These are phyloP conservation scores for Maudiozyma turicensis DNA, from an alignment of 805 yeast genomes.

Conservation along the genomic window DNA sequence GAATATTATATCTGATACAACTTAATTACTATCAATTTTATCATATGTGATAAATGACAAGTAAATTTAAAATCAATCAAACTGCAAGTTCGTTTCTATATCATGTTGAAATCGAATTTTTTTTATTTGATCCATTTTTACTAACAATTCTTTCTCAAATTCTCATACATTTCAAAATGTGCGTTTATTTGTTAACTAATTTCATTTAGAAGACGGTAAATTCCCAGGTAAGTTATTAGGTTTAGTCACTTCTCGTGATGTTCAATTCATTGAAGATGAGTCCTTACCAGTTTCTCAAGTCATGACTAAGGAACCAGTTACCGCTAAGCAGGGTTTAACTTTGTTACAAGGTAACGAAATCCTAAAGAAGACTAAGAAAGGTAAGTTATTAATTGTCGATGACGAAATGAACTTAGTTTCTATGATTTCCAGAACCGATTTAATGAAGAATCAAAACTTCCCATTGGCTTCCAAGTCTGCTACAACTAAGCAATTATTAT, in stretches of 20 bases:
- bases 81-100: too few relatives aligned
- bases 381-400: constrained; percentile 93
- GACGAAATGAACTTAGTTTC: constrained; percentile 65
- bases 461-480: constrained; percentile 93
- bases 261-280: constrained; percentile 82
- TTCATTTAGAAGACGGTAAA: constrained; percentile 64
- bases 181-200: not conserved
- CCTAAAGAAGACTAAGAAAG: constrained; percentile 88
- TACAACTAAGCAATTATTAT: constrained; percentile 86
- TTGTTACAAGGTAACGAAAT: constrained; percentile 83
- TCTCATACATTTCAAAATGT: too few relatives aligned
- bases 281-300: constrained; percentile 55
- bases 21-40: constrained; percentile 26
- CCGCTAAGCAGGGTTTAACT: constrained; percentile 74
- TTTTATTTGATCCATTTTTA: constrained; percentile 4
- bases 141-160: constrained; percentile 10
- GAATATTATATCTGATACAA: constrained; percentile 27
- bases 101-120: not conserved
- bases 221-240: constrained; percentile 87
- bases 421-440: constrained; percentile 88
- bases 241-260: constrained; percentile 93
- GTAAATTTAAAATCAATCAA: constrained; percentile 2
- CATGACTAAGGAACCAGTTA: constrained; percentile 83
- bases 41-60: constrained; percentile 8
- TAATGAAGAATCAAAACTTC: constrained; percentile 88